Percentiles rank a stretch among this genome's conserved stretches.
These are phyloP conservation scores for Sedum album DNA, from an alignment of 164 flowering plant genomes.

Conservation along the genomic window DNA sequence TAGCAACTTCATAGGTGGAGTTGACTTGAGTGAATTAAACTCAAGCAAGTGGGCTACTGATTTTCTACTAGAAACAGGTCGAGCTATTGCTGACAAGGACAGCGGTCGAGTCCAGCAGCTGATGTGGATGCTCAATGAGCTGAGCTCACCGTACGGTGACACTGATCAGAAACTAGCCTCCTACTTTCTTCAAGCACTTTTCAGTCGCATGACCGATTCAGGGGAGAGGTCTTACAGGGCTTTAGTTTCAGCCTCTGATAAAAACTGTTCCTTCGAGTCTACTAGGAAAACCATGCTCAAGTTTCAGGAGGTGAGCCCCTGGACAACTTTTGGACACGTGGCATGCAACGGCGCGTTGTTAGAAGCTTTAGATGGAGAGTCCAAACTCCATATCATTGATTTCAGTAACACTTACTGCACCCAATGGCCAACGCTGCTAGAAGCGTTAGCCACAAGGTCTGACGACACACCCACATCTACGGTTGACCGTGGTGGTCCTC, in stretches of 20 bases:
- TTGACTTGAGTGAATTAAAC: constrained; percentile 23
- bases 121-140: constrained; percentile 95
- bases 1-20: not conserved
- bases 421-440: constrained; percentile 95
- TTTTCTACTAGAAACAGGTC: constrained; percentile 57
- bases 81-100: constrained; percentile 65
- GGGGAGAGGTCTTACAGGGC: constrained; percentile 55
- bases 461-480: constrained; percentile 85
- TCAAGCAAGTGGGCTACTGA: constrained; percentile 69
- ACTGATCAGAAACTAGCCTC: constrained; percentile 81
- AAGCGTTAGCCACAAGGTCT: constrained; percentile 79
- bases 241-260: constrained; percentile 49
- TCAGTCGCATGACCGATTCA: constrained; percentile 68
- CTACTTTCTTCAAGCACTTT: constrained; percentile 79
- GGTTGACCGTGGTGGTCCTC: constrained; percentile 58
- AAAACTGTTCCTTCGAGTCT: constrained; percentile 67
- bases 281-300: constrained; percentile 63
- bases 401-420: constrained; percentile 83
- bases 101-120: constrained; percentile 68
- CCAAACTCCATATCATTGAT: constrained; percentile 72
- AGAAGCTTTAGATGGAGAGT: constrained; percentile 84
- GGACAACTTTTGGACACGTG: constrained; percentile 94
- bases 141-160: constrained; percentile 87
- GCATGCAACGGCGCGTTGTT: constrained; percentile 87
- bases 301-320: constrained; percentile 95